Base-by-base conservation (phyloP, 345 rosid genomes). In the Hibiscus tridactylites region DNA sequence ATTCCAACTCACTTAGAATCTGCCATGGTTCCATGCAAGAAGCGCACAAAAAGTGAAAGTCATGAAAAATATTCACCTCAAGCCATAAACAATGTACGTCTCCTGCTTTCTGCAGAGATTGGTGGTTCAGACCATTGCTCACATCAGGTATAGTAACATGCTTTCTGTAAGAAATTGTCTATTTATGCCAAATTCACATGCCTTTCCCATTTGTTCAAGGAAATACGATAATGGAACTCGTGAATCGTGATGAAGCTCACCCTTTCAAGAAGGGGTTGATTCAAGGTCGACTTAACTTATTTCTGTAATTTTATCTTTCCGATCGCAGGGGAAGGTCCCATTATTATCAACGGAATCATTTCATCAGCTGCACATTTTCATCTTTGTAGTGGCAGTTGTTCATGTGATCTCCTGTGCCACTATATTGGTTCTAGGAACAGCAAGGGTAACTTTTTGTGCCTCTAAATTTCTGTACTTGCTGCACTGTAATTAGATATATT, bases 351-450 rank as follows among this genome's bases (percentile, higher is more conserved):
- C 86, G 76, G 97, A 91, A 81, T 96, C 93, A 3, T 73, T 94
- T 68, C 97, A 94, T 81, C 91, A 94, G 70, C 88, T 94, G 61
- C 98, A 94, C 78, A 91, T 88, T 59, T 91, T 91, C 72, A 85
- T 93, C 76, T 93, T 93, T 72, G 97, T 91, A 9, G 57, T 93
- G 79, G 98, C 97, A n/a, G 82, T 94, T 62, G 83, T 90, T 66
- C 98, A 94, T 53, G 95, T 87, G 54, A 75, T 88, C 73, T 94
- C 90, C 79, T 94, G 98, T 60, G 94, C 75, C 61, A 71, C 82
- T 54, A 94, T 94, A 10, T 83, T 90, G 91, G 76, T 87, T 81
- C 96, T 94, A 58, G 96, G 91, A 67, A 87, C 85, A 62, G 84
- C 85, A 47, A 84, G 87, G 91, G 98, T 94, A 89, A 76, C 71